phyloP scores from a whole-genome alignment of 2,329 filamentous ascomycete species.

The Ceratocystis papillata region DNA sequence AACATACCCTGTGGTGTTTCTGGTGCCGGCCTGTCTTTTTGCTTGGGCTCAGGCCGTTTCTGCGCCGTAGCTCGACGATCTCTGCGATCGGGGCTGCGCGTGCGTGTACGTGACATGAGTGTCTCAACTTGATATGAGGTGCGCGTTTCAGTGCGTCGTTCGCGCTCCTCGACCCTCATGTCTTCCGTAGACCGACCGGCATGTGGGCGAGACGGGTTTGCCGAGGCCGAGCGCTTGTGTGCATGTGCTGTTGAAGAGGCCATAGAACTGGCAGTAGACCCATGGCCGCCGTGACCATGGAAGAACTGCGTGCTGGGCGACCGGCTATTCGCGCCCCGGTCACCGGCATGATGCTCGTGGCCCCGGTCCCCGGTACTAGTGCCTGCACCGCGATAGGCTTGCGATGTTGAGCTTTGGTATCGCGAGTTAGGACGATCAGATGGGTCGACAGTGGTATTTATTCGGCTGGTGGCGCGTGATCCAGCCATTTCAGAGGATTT shows the following conservation, averaged over 20 bases:
- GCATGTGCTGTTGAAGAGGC: conserved; percentile 28
- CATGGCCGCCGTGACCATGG: conserved; percentile 8
- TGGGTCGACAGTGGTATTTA: conserved; percentile 17
- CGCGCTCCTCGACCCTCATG: conserved; percentile 36
- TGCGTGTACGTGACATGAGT: conserved; percentile 46
- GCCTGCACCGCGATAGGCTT: conserved; percentile 31
- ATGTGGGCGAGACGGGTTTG: conserved; percentile 39
- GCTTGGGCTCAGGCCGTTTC: conserved; percentile 36
- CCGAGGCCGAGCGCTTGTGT: conserved; percentile 49
- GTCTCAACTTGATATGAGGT: conserved; percentile 54
- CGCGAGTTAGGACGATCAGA: conserved; percentile 20
- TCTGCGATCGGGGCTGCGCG: conserved; percentile 47
- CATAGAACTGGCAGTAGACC: not conserved
- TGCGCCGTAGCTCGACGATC: conserved; percentile 31
- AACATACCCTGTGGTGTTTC: conserved; percentile 43
- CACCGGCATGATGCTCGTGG: conserved; percentile 25
- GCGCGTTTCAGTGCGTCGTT: conserved; percentile 46
- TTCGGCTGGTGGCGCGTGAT: conserved; percentile 24
- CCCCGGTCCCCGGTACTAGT: conserved; percentile 25
- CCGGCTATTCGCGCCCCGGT: conserved; percentile 30
- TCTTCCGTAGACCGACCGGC: conserved; percentile 33
- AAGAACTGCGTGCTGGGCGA: conserved; percentile 31
- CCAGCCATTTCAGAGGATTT: conserved; percentile 22
- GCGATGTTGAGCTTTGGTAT: conserved; percentile 20
- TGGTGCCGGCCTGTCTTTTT: conserved; percentile 37